Base-by-base conservation (phyloP, 2,329 filamentous ascomycete species). In the Fusarium oligoseptatum region DNA sequence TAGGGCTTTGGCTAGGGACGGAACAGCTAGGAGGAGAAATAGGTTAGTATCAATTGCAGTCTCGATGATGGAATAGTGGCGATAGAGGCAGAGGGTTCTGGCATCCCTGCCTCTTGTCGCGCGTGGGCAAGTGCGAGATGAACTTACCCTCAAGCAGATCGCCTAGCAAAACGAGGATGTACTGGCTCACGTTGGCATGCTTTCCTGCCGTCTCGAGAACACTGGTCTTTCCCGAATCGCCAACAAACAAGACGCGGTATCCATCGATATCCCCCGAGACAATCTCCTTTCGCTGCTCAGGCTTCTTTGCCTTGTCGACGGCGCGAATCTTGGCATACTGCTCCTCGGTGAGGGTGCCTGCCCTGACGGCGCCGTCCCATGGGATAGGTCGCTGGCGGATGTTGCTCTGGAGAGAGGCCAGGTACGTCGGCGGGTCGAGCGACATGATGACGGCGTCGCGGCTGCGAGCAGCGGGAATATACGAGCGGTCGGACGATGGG, bases 291-390 rank as follows among this genome's bases (percentile, higher is more conserved):
- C 95, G 91, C 85, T 95, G 93, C 77, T 98, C 97, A 41, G 82
- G 78, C 84, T 95, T 97, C 84, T 95, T 94, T 76, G 97, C 94
- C 86, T 98, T 98, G 84, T 98, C 97, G 78, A 98, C 94, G 71
- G 95, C 94, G 84, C 95, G 95, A 86, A 99, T 98, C 89, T 95
- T 96, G 87, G 93, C 94, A 78, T 98, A 91, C 84, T 99, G 96
- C 77, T 94, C 92, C 78, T 98, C 96, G 68, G 94, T 97, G 85
- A 99, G 94, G 81, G 95, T 97, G 83, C 95, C 95, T 78, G 95
- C 95, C 83, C 97, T 92, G 77, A 97, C 95, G 80, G 96, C 95
- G 80, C 96, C 96, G 85, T 98, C 96, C 97, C 97, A 99, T 68
- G 96, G 95, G 85, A 99, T 98, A 76, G 95, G 95, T 77, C 97